Base-by-base conservation (phyloP, 2,329 filamentous ascomycete genomes). In the Exophiala sp. region DNA sequence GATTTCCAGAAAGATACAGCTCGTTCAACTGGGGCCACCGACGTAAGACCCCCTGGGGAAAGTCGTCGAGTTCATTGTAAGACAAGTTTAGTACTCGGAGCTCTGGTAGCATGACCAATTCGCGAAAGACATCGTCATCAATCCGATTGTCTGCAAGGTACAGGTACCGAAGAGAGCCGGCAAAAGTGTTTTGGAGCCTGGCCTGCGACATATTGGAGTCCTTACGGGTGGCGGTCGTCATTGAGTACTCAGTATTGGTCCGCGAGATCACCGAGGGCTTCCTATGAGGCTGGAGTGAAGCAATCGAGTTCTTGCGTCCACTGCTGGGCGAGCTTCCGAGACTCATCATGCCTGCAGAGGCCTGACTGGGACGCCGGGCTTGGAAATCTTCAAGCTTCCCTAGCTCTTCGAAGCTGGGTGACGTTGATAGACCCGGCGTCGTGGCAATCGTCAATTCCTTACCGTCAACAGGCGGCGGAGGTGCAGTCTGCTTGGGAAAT, bases 61-160 rank as follows among this genome's bases (percentile, higher is more conserved):
- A 85, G 61, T 98, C 93, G 53, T 86, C 90, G 40, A 98, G 79
- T 56, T 90, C 85, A 60, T 98, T 98, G 71, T 96, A 97, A 0
- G 91, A 95, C 24, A 98, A 70, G 61, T 98, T 98, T 51, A 98
- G 78, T 19, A 95, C 80, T 18, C 91, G 83, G 44, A 98, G 71
- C 67, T 97, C 93, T 2, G 82, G 77, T 2, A 97, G 77, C 2
- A 91, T 74, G 0, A 82, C 86, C 38, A 98, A 76, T 66, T 97
- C 87, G 58, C 96, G 89, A 64, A 97, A 97, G 0, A 95, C 86
- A 61, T 97, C 91, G 61, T 97, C 93, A 48, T 93, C 87, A 19
- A 98, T 78, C 53, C 90, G 82, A 65, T 98, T 98, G 65, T 98
- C 93, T 6, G 93, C 93, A 52, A 98, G 74, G 62, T 88, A 91